These are phyloP conservation scores for Austroboletus festivus DNA, from an alignment of 768 basidiomycete species.

Conservation along the genomic window DNA sequence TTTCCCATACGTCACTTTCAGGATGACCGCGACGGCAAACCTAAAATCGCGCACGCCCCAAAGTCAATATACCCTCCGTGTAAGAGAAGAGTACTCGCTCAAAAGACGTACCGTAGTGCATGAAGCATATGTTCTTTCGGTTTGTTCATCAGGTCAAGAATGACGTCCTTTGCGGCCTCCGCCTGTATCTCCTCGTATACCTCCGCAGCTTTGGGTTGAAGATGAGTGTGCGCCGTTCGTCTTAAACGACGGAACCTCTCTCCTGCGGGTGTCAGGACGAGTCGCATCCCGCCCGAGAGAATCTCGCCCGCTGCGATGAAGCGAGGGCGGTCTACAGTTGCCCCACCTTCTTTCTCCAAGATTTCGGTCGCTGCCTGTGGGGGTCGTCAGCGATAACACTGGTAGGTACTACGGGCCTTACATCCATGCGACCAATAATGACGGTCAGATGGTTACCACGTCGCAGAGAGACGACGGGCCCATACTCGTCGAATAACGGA, in stretches of 20 bases:
- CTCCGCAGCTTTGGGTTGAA: slow-evolving; percentile 46
- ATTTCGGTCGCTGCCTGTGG: slow-evolving; percentile 40
- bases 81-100: too few relatives aligned
- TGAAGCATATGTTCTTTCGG: slow-evolving; percentile 10
- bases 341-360: background rate
- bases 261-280: slow-evolving; percentile 45
- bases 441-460: slow-evolving; percentile 35
- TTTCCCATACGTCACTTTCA: slow-evolving; percentile 28
- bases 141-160: slow-evolving; percentile 21
- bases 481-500: slow-evolving; percentile 52
- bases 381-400: too few relatives aligned
- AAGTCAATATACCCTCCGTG: background rate
- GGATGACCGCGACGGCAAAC: slow-evolving; percentile 20
- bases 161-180: slow-evolving; percentile 20
- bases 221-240: slow-evolving; percentile 51
- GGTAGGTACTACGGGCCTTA: background rate
- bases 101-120: slow-evolving; percentile 12
- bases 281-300: slow-evolving; percentile 52
- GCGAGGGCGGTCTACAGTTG: slow-evolving; percentile 47
- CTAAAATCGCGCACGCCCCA: slow-evolving; percentile 6
- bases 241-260: slow-evolving; percentile 54
- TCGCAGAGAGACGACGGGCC: slow-evolving; percentile 51
- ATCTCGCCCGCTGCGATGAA: slow-evolving; percentile 53
- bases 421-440: slow-evolving; percentile 19
- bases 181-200: slow-evolving; percentile 45